phyloP scores from a whole-genome alignment of 192 early-diverging fungal species.

The Geranomyces variabilis region DNA sequence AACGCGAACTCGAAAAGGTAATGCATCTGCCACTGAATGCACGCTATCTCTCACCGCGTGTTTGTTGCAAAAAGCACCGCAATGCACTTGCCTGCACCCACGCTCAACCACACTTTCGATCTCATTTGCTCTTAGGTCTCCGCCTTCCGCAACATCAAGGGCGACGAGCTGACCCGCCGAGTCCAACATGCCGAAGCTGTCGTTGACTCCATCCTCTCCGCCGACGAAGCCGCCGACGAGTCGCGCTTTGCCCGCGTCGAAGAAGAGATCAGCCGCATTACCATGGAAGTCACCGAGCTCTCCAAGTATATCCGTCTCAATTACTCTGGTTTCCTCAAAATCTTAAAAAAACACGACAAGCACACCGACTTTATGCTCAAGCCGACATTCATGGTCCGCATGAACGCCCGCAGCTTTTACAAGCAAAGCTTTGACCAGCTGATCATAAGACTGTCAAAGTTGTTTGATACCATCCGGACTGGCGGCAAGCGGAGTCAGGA shows the following conservation, averaged over 20 bases:
- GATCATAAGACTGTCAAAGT: conserved; percentile 72
- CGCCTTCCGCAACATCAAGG: conserved; percentile 57
- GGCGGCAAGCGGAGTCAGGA: conserved; percentile 40
- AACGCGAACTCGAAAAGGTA: conserved; percentile 88
- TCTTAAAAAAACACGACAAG: conserved; percentile 99
- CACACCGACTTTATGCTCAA: conserved; percentile 79
- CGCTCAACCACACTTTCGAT: neutral
- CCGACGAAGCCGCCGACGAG: conserved; percentile 26
- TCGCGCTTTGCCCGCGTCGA: conserved; percentile 41
- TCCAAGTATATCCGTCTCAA: conserved; percentile 56
- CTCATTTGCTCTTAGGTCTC: conserved; percentile 40
- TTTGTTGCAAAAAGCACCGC: no score
- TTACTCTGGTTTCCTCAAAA: conserved; percentile 63
- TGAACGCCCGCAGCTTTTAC: conserved; percentile 72
- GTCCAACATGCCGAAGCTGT: conserved; percentile 50
- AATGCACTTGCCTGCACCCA: neutral
- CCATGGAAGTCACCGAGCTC: conserved; percentile 53
- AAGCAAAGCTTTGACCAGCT: conserved; percentile 83
- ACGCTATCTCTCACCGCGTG: no score
- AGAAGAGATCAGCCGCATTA: conserved; percentile 45
- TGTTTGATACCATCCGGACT: conserved; percentile 54
- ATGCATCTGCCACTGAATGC: neutral
- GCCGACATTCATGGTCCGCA: conserved; percentile 67
- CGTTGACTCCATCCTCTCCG: conserved; percentile 41
- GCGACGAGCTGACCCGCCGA: conserved; percentile 54